Evolutionary conservation across 306 rosid genomes (phyloP).

Genomic region (Dryas octopetala): DNA sequence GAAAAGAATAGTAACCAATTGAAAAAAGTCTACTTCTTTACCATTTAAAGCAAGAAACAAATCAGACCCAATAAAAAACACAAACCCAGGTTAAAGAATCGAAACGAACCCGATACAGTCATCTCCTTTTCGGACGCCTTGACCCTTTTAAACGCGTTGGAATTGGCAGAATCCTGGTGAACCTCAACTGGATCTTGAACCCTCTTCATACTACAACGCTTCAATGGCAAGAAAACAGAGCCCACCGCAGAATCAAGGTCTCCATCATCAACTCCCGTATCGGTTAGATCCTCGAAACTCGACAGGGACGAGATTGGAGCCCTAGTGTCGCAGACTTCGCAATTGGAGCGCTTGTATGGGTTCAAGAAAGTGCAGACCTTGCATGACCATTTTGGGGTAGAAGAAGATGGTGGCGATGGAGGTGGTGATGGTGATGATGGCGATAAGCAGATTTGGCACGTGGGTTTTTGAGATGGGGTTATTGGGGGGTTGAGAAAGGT

Average conservation of each 20-base stretch:
- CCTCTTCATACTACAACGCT: conserved; percentile 56
- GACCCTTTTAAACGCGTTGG: conserved; percentile 14
- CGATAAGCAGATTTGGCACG: conserved; percentile 64
- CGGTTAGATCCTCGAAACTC: conserved; percentile 50
- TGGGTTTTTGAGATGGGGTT: conserved; percentile 49
- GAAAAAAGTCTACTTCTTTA: background rate
- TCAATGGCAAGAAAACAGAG: conserved; percentile 77
- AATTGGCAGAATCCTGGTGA: conserved; percentile 24
- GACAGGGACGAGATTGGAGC: conserved; percentile 60
- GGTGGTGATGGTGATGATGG: conserved; percentile 28
- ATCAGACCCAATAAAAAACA: conserved; percentile 14
- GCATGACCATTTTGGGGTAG: conserved; percentile 75
- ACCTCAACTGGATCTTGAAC: conserved; percentile 26
- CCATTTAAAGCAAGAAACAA: background rate
- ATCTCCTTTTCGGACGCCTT: conserved; percentile 31
- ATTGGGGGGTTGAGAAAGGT: conserved; percentile 64
- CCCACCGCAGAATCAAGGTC: conserved; percentile 58
- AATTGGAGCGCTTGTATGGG: conserved; percentile 52
- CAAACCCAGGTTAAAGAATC: conserved; percentile 4
- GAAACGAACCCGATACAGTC: conserved; percentile 35
- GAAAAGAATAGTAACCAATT: background rate
- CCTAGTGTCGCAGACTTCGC: conserved; percentile 69
- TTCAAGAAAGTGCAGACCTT: conserved; percentile 87
- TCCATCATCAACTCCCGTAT: conserved; percentile 27
- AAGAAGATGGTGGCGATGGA: conserved; percentile 32